Percentiles rank a stretch among this genome's conserved stretches.
phyloP scores from a whole-genome alignment of 129 eudicot genomes.

The Escallonia herrerae region DNA sequence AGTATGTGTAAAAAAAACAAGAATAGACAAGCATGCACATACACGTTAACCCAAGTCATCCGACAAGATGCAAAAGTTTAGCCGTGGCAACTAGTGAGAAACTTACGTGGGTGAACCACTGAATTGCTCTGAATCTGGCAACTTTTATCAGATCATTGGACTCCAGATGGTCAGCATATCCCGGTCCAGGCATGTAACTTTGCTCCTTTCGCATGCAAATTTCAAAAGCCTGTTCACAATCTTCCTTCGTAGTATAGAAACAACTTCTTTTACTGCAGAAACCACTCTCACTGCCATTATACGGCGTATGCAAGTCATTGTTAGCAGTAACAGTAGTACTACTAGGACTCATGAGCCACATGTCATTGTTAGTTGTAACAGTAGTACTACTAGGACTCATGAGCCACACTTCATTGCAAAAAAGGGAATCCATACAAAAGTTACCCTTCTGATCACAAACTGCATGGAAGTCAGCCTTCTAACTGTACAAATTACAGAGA shows the following conservation, averaged over 20 bases:
- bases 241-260: conserved; percentile 25
- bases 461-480: no score
- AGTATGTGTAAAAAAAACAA: background rate
- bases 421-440: conserved; percentile 36
- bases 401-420: conserved; percentile 60
- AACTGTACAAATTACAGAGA: background rate
- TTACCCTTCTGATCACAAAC: no score
- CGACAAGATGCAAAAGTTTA: no score
- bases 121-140: conserved; percentile 39
- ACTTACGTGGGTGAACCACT: conserved; percentile 68
- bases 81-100: background rate
- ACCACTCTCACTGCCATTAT: no score
- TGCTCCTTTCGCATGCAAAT: conserved; percentile 27
- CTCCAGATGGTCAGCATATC: conserved; percentile 24
- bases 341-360: conserved; percentile 30
- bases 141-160: conserved; percentile 10
- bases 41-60: background rate
- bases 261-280: background rate
- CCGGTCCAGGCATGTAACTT: conserved; percentile 26
- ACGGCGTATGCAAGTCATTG: background rate
- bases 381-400: no score
- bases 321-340: background rate
- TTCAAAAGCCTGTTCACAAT: conserved; percentile 27
- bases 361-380: no score
- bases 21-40: background rate